Evolutionary conservation across 2,329 filamentous ascomycete genomes (phyloP).

Genomic region (Macrophomina phaseolina): DNA sequence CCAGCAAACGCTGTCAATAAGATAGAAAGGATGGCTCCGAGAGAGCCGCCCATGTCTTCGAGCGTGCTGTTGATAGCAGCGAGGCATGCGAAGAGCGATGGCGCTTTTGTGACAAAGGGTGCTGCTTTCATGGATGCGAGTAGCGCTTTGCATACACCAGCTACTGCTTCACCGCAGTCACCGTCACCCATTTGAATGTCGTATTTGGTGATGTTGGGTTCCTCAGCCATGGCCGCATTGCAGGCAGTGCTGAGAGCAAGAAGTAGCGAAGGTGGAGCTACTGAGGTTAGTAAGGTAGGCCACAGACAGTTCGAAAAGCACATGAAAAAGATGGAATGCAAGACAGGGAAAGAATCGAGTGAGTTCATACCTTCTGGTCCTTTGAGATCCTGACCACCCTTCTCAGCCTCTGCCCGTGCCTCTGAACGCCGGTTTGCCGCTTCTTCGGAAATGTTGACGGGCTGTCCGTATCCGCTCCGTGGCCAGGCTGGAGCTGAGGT

Average conservation of each 20-base stretch:
- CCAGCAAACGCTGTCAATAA: conserved; percentile 79
- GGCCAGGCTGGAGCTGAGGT: conserved; percentile 61
- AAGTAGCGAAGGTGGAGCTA: conserved; percentile 41
- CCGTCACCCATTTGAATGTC: conserved; percentile 88
- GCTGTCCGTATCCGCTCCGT: conserved; percentile 50
- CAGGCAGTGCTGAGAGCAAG: conserved; percentile 50
- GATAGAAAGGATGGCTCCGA: conserved; percentile 78
- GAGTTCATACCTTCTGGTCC: conserved; percentile 16
- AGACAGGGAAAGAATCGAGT: background rate
- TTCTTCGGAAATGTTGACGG: conserved; percentile 37
- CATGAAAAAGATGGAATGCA: conserved; percentile 35
- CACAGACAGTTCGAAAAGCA: background rate
- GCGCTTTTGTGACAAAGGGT: conserved; percentile 56
- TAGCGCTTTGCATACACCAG: conserved; percentile 70
- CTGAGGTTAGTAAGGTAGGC: background rate
- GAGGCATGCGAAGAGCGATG: conserved; percentile 60
- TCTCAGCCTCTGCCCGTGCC: conserved; percentile 35
- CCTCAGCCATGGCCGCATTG: conserved; percentile 60
- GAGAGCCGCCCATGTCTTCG: conserved; percentile 75
- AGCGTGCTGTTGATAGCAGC: conserved; percentile 59
- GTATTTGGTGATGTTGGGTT: conserved; percentile 69
- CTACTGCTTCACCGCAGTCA: conserved; percentile 74
- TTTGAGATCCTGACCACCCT: conserved; percentile 29
- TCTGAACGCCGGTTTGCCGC: conserved; percentile 37
- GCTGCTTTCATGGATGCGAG: conserved; percentile 56